Conservation (phyloP, 1,284 basidiomycete species). For the Golubevia sp. region DNA sequence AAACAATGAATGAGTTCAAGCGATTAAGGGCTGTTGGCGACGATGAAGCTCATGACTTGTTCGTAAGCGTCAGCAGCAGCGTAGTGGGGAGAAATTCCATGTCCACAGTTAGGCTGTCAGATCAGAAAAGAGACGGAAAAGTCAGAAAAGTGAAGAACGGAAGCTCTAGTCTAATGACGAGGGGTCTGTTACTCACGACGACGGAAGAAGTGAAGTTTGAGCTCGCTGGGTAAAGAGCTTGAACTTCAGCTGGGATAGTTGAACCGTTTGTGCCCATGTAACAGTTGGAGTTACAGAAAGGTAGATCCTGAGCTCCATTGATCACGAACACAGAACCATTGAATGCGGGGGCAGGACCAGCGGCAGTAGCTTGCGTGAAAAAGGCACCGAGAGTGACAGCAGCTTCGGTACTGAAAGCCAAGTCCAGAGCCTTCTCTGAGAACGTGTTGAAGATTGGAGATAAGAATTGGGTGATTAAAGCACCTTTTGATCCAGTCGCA, state of each 20-base stretch:
- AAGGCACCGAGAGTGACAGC: constrained; percentile 17
- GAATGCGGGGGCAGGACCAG: constrained; percentile 7
- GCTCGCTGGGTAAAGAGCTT: neutral
- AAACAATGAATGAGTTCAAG: no score
- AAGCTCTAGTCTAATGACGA: no score
- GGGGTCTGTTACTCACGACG: no score
- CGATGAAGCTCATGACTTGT: no score
- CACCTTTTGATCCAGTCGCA: constrained; percentile 10
- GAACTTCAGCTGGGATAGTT: neutral
- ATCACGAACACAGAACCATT: constrained; percentile 16
- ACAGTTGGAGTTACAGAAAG: neutral
- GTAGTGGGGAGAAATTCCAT: no score
- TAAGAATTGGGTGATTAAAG: constrained; percentile 10
- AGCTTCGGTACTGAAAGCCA: constrained; percentile 8
- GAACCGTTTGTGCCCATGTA: neutral
- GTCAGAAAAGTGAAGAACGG: no score
- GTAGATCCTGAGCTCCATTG: constrained; percentile 8
- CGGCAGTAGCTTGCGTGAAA: constrained; percentile 13
- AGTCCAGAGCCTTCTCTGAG: neutral
- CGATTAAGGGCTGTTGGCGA: no score
- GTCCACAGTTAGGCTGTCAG: no score
- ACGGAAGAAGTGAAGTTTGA: neutral
- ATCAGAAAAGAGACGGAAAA: no score
- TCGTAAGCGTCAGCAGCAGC: no score
- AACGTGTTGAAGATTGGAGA: constrained; percentile 9